Percentiles rank a stretch among this genome's conserved stretches.
Evolutionary conservation across 352 stramenopile genomes (phyloP).

Genomic region (Pythium chondricola): DNA sequence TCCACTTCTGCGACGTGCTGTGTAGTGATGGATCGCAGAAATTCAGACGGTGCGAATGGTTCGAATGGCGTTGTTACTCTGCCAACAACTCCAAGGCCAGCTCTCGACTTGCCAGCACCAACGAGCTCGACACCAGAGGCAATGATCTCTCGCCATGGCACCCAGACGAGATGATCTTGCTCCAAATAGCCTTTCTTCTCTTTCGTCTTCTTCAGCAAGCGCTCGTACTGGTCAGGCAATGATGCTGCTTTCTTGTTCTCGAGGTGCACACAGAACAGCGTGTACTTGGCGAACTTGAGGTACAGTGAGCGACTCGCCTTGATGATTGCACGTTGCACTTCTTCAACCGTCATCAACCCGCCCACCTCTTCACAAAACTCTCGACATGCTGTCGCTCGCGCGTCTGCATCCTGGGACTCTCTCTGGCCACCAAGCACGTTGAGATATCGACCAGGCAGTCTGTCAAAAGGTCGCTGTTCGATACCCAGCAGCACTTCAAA

Average conservation of each 20-base stretch:
- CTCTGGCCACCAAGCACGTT: background rate
- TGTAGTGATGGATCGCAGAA: background rate
- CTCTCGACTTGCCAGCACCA: too few relatives aligned
- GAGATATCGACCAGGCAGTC: background rate
- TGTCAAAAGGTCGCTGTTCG: background rate
- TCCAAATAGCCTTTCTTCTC: background rate
- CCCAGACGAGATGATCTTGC: slow-evolving; percentile 16
- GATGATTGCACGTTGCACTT: background rate
- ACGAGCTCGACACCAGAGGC: too few relatives aligned
- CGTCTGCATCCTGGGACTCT: background rate
- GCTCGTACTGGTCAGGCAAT: slow-evolving; percentile 3
- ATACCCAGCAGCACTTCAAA: slow-evolving; percentile 2
- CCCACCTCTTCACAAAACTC: slow-evolving; percentile 8
- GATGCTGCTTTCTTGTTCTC: background rate
- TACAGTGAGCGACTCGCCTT: background rate
- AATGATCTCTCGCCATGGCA: slow-evolving; percentile 8
- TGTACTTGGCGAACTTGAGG: background rate
- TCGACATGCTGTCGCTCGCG: slow-evolving; percentile 1
- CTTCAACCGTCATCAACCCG: slow-evolving; percentile 1
- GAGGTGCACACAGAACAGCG: slow-evolving; percentile 6
- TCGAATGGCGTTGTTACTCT: background rate
- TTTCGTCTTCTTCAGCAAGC: background rate
- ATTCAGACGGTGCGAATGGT: background rate
- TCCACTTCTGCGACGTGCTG: background rate
- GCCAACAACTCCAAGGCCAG: too few relatives aligned